phyloP scores from a whole-genome alignment of 352 stramenopile species.

The Phytophthora capsici region DNA sequence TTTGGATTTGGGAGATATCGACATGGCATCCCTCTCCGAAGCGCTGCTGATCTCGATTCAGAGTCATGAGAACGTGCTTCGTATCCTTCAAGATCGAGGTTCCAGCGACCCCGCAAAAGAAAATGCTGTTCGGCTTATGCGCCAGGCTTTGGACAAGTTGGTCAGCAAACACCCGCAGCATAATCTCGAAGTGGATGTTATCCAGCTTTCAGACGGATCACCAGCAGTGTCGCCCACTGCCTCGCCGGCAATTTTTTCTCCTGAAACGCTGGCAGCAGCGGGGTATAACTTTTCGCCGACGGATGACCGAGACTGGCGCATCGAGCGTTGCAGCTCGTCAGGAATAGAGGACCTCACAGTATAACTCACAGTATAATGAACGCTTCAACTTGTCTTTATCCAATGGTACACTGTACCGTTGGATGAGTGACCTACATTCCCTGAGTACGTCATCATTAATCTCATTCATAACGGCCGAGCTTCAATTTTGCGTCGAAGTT shows the following conservation, averaged over 20 bases:
- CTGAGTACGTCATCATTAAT: constrained; percentile 14
- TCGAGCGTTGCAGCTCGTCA: constrained; percentile 50
- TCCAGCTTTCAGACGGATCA: constrained; percentile 19
- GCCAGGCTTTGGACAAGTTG: constrained; percentile 77
- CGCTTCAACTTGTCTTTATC: background rate
- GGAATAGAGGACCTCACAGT: constrained; percentile 64
- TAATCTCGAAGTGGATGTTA: constrained; percentile 64
- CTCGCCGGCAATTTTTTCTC: constrained; percentile 15
- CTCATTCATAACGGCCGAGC: constrained; percentile 3
- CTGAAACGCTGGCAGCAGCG: constrained; percentile 14
- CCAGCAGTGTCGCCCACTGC: constrained; percentile 9
- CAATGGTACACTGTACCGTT: background rate
- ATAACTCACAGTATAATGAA: constrained; percentile 10
- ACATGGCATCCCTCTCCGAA: constrained; percentile 81
- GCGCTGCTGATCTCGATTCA: constrained; percentile 84
- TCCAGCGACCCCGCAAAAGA: constrained; percentile 67
- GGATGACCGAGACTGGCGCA: constrained; percentile 38
- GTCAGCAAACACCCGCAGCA: constrained; percentile 78
- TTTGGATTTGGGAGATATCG: constrained; percentile 70
- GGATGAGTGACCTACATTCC: constrained; percentile 22
- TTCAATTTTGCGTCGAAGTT: constrained; percentile 4
- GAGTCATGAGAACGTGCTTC: constrained; percentile 82
- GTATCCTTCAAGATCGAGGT: constrained; percentile 74
- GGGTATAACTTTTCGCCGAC: constrained; percentile 22
- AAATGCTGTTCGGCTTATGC: constrained; percentile 66